A percentile compares a stretch with the other conserved stretches of the same genome.
Conservation (phyloP, 1,139 yeast species). For the Zygosaccharomyces sapae region DNA sequence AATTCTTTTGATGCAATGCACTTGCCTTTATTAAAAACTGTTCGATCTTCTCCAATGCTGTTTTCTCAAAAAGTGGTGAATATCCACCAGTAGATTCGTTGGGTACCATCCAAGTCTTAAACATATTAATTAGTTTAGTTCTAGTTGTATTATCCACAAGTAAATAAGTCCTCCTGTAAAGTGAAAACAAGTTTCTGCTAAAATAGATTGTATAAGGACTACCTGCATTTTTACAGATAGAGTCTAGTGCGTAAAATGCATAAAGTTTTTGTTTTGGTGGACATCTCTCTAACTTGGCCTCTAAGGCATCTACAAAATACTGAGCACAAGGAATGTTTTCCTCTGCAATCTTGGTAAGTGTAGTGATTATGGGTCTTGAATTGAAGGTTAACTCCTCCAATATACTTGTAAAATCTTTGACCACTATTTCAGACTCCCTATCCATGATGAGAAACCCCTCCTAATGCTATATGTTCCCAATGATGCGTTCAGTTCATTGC, state of each 20-base stretch:
- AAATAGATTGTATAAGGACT: slow-evolving; percentile 78
- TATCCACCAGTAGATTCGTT: slow-evolving; percentile 43
- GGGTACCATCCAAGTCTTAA: slow-evolving; percentile 80
- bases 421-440: slow-evolving; percentile 23
- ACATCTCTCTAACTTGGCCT: slow-evolving; percentile 57
- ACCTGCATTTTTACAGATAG: slow-evolving; percentile 90
- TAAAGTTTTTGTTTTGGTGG: slow-evolving; percentile 81
- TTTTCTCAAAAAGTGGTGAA: slow-evolving; percentile 64
- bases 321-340: slow-evolving; percentile 76
- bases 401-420: slow-evolving; percentile 32
- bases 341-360: slow-evolving; percentile 79
- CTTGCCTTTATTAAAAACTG: slow-evolving; percentile 61
- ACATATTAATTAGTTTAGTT: slow-evolving; percentile 66
- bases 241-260: slow-evolving; percentile 79
- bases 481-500: background rate
- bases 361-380: slow-evolving; percentile 84
- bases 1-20: slow-evolving; percentile 38
- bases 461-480: background rate
- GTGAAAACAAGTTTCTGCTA: slow-evolving; percentile 38
- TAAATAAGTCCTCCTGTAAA: slow-evolving; percentile 74
- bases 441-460: slow-evolving; percentile 19
- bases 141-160: slow-evolving; percentile 73
- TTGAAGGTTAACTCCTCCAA: slow-evolving; percentile 77
- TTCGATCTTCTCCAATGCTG: slow-evolving; percentile 69
- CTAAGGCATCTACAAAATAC: slow-evolving; percentile 71